Evolutionary conservation across 352 stramenopile genomes (phyloP), one percentile per base, ranked within the genome.

Genomic region (Pythium volutum): DNA sequence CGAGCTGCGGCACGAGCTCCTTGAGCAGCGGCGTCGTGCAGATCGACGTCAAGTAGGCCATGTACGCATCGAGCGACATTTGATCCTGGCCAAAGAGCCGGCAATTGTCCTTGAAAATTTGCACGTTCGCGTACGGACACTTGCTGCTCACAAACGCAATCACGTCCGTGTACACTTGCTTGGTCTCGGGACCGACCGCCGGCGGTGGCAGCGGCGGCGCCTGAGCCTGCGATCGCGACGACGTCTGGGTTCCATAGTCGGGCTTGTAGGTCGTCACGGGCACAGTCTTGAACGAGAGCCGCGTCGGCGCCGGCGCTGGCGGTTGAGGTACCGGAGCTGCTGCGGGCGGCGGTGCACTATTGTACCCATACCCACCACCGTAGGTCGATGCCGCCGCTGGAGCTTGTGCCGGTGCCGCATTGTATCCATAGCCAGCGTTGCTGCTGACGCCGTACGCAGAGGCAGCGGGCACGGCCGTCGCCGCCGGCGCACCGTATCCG

Each of bases 31-130:
- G 20, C 42, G 77, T 74, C 45, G 86, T 89, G 68, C 84, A 93
- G 54, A 95, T 89, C 23, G 86, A 95, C 27, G 77, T 81, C 47
- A 93, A 54, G 43, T 95, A 95, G 38, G 75, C 85, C 43, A 91
- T 91, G 69, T 76, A 95, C 16, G 80, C 83, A 34, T 93, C 86
- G 42, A 95, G 63, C 31, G 86, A 88, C 81, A 95, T 89, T n/a
- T 77, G 65, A 33, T 95, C 86, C 39, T 95, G 86, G 2, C 86
- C 86, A 46, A 95, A 95, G 23, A 89, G 79, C 27, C 86, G 84
- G 64, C 86, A 95, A 70, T 95, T 95, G 68, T 95, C 86, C 67
- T 95, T 95, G 62, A 95, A 95, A 33, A 81, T 69, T 55, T 91
- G 80, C 48, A 93, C 49, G 34, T 95, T 89, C 3, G 86, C 86